Conservation (phyloP, 345 rosid genomes). For the Corchorus olitorius region DNA sequence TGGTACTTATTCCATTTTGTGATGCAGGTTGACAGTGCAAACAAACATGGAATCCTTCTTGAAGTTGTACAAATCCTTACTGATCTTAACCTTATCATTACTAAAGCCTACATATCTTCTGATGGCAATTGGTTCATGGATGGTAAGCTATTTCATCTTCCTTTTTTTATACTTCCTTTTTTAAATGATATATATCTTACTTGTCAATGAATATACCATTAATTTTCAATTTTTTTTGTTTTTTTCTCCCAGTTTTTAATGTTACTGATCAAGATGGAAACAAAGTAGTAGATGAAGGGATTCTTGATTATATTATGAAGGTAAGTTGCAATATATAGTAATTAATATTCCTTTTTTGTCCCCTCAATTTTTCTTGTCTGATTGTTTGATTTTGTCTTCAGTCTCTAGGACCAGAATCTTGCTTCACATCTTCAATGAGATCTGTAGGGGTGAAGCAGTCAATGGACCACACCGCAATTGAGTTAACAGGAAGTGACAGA, state of each 20-base stretch:
- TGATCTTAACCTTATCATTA: constrained; percentile 81
- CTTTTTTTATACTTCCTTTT: background rate
- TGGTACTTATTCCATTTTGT: constrained; percentile 23
- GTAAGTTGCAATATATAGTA: constrained; percentile 36
- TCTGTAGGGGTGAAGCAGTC: constrained; percentile 73
- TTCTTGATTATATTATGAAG: constrained; percentile 75
- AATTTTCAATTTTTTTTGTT: background rate
- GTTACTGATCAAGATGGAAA: constrained; percentile 88
- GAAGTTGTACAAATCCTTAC: constrained; percentile 95
- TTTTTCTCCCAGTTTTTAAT: constrained; percentile 64
- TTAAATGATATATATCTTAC: background rate
- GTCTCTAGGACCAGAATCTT: constrained; percentile 85
- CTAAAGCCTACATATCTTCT: constrained; percentile 91
- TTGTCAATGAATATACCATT: background rate
- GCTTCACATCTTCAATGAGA: constrained; percentile 67
- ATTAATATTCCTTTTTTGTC: background rate
- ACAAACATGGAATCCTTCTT: constrained; percentile 89
- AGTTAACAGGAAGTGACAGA: constrained; percentile 86
- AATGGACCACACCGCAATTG: constrained; percentile 71
- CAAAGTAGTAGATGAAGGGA: constrained; percentile 73
- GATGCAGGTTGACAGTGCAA: constrained; percentile 88
- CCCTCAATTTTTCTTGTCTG: background rate
- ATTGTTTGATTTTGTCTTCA: constrained; percentile 33
- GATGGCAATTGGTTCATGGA: constrained; percentile 99
- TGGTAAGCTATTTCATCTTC: constrained; percentile 46